A percentile compares a stretch with the other conserved stretches of the same genome.
Conservation (phyloP, 2,329 filamentous ascomycete genomes). For the Metarhizium robertsii region DNA sequence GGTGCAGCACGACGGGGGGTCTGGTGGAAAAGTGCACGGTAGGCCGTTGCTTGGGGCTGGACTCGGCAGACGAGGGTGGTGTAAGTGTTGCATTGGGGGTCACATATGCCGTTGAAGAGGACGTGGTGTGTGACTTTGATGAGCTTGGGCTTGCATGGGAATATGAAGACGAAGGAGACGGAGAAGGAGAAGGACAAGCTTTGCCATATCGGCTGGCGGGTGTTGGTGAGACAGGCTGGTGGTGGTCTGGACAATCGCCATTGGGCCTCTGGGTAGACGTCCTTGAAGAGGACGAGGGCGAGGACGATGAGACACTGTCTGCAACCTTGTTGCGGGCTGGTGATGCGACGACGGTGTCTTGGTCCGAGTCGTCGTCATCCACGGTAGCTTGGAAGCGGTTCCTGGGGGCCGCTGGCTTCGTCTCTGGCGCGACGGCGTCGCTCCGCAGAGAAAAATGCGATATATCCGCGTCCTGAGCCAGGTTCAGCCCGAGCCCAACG, state of each 20-base stretch:
- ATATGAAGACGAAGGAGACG: not conserved
- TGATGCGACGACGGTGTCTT: not conserved
- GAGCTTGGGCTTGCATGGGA: not conserved
- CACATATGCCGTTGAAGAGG: not conserved
- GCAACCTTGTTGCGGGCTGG: not conserved
- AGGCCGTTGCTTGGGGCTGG: constrained; percentile 11
- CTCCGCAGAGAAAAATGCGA: not conserved
- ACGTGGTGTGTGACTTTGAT: not conserved
- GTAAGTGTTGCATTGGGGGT: not conserved
- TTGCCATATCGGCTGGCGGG: too few relatives aligned
- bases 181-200: not conserved
- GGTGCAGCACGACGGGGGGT: constrained; percentile 16
- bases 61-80: constrained; percentile 4
- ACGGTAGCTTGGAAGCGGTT: constrained; percentile 11
- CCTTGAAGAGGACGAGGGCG: not conserved
- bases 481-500: not conserved
- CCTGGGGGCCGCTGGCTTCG: not conserved
- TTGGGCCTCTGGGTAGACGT: not conserved
- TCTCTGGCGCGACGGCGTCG: not conserved
- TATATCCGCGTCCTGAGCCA: not conserved
- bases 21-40: constrained; percentile 23
- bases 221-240: too few relatives aligned
- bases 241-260: not conserved
- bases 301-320: not conserved
- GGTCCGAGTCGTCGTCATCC: constrained; percentile 10